Conservation (phyloP, 306 rosid species). For the Cucurbita moschata region DNA sequence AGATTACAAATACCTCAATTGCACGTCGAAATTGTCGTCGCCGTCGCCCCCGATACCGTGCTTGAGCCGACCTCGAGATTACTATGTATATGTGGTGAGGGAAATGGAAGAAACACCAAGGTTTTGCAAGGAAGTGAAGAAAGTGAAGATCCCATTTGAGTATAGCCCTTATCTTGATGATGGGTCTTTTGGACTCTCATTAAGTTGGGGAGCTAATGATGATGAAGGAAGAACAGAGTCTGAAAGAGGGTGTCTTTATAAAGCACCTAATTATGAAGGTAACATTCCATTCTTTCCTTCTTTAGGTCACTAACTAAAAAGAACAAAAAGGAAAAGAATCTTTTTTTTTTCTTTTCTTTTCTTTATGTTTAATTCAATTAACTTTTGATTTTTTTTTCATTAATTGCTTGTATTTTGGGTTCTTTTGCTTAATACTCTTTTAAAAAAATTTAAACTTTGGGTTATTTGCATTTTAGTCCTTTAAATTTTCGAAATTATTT, state of each 20-base stretch:
- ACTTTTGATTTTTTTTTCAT: background rate
- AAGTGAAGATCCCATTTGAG: constrained; percentile 48
- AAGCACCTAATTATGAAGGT: background rate
- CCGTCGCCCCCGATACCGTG: constrained; percentile 41
- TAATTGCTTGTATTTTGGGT: background rate
- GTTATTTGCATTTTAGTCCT: background rate
- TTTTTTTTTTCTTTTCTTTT: background rate
- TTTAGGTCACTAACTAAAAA: background rate
- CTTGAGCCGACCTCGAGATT: constrained; percentile 22
- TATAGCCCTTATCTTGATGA: constrained; percentile 62
- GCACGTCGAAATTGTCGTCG: constrained; percentile 25
- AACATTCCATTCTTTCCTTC: background rate
- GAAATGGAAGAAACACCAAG: constrained; percentile 24
- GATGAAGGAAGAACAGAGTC: background rate
- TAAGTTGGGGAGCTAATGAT: constrained; percentile 29
- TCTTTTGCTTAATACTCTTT: background rate
- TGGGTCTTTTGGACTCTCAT: constrained; percentile 52
- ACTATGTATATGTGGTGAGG: constrained; percentile 50
- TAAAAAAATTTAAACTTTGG: background rate
- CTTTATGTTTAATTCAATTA: background rate
- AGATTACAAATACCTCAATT: constrained; percentile 44
- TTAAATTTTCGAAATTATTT: background rate
- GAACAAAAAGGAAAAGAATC: background rate
- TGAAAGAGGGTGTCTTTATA: background rate
- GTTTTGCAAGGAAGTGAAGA: constrained; percentile 40